Evolutionary conservation across 2,329 filamentous ascomycete species (phyloP).

Genomic region (Aureobasidium mangrovei): DNA sequence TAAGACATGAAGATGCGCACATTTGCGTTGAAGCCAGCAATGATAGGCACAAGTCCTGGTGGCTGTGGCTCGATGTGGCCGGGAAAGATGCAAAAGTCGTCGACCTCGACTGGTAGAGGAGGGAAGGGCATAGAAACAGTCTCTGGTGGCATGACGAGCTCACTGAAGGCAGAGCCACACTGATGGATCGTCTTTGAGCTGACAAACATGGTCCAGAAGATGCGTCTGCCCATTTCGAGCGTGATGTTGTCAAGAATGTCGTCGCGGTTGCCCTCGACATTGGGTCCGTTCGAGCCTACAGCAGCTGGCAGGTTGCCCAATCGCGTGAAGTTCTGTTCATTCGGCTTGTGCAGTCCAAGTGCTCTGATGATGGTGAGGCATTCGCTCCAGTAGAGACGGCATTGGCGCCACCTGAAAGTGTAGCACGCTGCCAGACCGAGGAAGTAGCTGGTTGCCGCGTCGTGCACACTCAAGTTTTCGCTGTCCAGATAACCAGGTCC

Average conservation of each 20-base stretch:
- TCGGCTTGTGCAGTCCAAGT: constrained; percentile 53
- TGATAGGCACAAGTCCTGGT: constrained; percentile 55
- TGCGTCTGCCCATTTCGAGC: constrained; percentile 46
- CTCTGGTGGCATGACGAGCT: constrained; percentile 66
- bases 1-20: constrained; percentile 73
- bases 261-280: constrained; percentile 30
- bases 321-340: constrained; percentile 35
- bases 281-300: constrained; percentile 29
- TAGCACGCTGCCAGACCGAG: constrained; percentile 59
- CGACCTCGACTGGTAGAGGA: constrained; percentile 69
- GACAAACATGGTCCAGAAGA: constrained; percentile 79
- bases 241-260: constrained; percentile 38
- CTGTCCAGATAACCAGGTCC: constrained; percentile 50
- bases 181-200: constrained; percentile 66
- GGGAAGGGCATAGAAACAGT: constrained; percentile 70
- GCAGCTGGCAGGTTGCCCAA: constrained; percentile 29
- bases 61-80: constrained; percentile 64
- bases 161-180: constrained; percentile 60
- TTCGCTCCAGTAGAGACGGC: constrained; percentile 64
- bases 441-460: constrained; percentile 69
- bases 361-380: constrained; percentile 60
- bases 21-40: constrained; percentile 74
- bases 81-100: constrained; percentile 71
- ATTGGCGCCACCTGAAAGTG: constrained; percentile 58
- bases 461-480: constrained; percentile 48